Evolutionary conservation across 2,329 filamentous ascomycete genomes (phyloP).

Genomic region (Cercospora sp.): DNA sequence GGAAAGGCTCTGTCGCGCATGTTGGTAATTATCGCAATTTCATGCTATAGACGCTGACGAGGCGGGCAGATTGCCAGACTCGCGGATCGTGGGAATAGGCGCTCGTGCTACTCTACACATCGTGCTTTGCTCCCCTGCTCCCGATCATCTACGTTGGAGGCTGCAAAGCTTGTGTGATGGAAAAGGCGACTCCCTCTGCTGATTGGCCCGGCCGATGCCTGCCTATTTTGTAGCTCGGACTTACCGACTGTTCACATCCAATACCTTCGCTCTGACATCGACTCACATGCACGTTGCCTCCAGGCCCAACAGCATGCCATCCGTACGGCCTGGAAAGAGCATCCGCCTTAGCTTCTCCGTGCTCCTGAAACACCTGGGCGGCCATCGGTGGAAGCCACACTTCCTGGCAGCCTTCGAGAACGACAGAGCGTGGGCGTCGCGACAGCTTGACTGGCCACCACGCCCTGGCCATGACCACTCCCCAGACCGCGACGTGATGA

Average conservation of each 20-base stretch:
- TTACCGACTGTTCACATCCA: neutral
- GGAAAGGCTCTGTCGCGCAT: neutral
- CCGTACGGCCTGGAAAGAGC: slow-evolving; percentile 24
- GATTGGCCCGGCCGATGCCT: slow-evolving; percentile 16
- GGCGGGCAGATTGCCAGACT: neutral
- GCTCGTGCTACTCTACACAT: slow-evolving; percentile 24
- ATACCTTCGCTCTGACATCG: neutral
- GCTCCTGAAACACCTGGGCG: slow-evolving; percentile 28
- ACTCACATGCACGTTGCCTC: slow-evolving; percentile 12
- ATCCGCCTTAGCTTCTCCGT: slow-evolving; percentile 20
- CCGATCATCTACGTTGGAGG: slow-evolving; percentile 20
- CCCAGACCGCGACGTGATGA: slow-evolving; percentile 18
- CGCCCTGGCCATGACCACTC: slow-evolving; percentile 17
- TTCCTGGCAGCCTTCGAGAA: slow-evolving; percentile 28
- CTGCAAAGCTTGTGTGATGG: slow-evolving; percentile 20
- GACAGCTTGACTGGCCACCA: slow-evolving; percentile 25
- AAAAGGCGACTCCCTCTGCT: neutral
- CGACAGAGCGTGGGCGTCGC: slow-evolving; percentile 18
- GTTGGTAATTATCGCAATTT: slow-evolving; percentile 8
- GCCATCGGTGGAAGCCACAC: slow-evolving; percentile 17
- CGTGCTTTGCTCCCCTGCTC: slow-evolving; percentile 6
- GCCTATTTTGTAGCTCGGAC: slow-evolving; percentile 1
- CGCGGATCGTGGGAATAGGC: slow-evolving; percentile 15
- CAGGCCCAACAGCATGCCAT: slow-evolving; percentile 16
- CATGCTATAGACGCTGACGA: slow-evolving; percentile 10